Percentiles rank a stretch among this genome's conserved stretches.
These are phyloP conservation scores for Oemleria cerasiformis DNA, from an alignment of 306 rosid species.

Conservation along the genomic window DNA sequence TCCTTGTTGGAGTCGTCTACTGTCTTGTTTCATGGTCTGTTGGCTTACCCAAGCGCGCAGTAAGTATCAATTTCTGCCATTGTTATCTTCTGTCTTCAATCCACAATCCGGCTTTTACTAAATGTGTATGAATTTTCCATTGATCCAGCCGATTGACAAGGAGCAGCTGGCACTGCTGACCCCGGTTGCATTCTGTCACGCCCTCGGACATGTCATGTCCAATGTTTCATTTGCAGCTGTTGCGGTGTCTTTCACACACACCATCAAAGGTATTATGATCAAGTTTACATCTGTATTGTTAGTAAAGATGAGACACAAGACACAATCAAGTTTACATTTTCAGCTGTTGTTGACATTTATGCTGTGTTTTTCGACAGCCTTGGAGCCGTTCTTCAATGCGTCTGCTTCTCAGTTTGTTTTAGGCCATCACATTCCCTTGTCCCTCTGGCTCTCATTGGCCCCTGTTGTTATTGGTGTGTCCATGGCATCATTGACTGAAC, in stretches of 20 bases:
- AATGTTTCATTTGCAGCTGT: conserved; percentile 98
- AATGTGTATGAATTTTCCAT: neutral
- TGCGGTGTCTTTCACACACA: conserved; percentile 94
- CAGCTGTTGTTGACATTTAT: neutral
- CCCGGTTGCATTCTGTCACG: conserved; percentile 89
- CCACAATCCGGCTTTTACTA: conserved; percentile 11
- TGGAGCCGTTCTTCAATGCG: conserved; percentile 96
- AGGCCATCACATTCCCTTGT: conserved; percentile 74
- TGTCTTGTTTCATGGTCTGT: conserved; percentile 77
- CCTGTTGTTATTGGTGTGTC: conserved; percentile 97
- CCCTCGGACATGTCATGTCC: conserved; percentile 91
- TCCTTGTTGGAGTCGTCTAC: conserved; percentile 81
- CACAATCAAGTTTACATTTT: neutral
- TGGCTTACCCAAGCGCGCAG: conserved; percentile 94
- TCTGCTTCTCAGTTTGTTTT: conserved; percentile 90
- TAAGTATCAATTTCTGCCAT: conserved; percentile 36
- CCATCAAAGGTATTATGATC: conserved; percentile 59
- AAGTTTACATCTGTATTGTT: neutral
- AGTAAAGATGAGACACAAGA: neutral
- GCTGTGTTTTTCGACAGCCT: conserved; percentile 46
- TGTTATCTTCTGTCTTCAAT: neutral
- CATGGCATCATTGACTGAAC: conserved; percentile 94
- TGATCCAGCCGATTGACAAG: conserved; percentile 39
- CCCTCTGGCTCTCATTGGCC: conserved; percentile 85
- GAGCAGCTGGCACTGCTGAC: conserved; percentile 65